phyloP scores from a whole-genome alignment of 805 yeast species.

The baker's yeast (Saccharomyces cerevisiae) region DNA sequence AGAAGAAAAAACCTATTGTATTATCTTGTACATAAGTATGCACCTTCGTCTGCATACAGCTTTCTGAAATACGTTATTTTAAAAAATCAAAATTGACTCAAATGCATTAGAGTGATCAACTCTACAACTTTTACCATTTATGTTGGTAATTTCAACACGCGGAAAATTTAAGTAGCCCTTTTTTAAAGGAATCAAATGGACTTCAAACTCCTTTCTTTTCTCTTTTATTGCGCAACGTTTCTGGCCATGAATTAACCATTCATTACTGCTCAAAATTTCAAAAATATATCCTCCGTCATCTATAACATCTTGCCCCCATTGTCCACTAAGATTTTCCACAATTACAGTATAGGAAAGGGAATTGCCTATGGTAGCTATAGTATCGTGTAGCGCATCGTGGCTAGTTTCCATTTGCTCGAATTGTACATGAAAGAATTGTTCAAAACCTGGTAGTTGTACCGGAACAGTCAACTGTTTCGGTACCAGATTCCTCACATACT shows the following conservation, averaged over 20 bases:
- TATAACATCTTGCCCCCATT: slow-evolving; percentile 11
- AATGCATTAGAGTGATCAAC: slow-evolving; percentile 59
- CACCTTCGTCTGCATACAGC: slow-evolving; percentile 15
- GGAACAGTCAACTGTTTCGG: slow-evolving; percentile 19
- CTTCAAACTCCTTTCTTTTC: slow-evolving; percentile 23
- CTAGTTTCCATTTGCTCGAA: slow-evolving; percentile 3
- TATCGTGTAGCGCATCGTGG: background rate
- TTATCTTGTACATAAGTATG: background rate
- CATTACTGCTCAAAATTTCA: slow-evolving; percentile 44
- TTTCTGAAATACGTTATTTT: slow-evolving; percentile 29
- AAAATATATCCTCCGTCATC: slow-evolving; percentile 31
- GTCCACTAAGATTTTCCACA: slow-evolving; percentile 12
- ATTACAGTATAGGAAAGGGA: slow-evolving; percentile 13
- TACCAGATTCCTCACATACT: slow-evolving; percentile 16
- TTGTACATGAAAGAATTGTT: slow-evolving; percentile 18
- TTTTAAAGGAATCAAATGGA: slow-evolving; percentile 63
- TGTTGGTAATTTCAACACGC: slow-evolving; percentile 39
- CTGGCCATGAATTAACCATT: slow-evolving; percentile 79
- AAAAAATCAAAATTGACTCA: slow-evolving; percentile 63
- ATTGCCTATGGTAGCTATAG: slow-evolving; percentile 9
- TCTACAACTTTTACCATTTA: slow-evolving; percentile 40
- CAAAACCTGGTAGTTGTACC: slow-evolving; percentile 22
- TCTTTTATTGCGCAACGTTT: slow-evolving; percentile 44
- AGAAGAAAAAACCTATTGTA: background rate
- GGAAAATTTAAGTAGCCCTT: slow-evolving; percentile 71